Base-by-base conservation (phyloP, 805 yeast genomes). In the Yamadazyma phyllophila region DNA sequence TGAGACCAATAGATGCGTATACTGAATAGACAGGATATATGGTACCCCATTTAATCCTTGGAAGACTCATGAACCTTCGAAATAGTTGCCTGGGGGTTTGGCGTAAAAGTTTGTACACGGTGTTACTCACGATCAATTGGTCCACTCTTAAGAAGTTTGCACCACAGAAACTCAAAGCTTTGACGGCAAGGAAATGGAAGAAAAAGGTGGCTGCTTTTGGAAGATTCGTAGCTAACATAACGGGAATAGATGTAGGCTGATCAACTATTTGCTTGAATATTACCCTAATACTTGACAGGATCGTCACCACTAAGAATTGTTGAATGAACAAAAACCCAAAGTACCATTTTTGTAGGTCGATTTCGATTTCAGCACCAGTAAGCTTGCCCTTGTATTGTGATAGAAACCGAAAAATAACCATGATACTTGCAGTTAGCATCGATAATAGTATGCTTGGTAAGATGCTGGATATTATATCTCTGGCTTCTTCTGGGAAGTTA, bases 191-290 rank as follows among this genome's bases (percentile, higher is more conserved):
- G 57, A 84, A 88, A 2, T 91, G 85, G 61, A 83, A 83, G 66
- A 90, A 91, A 58, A 91, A 90, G 36, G 83, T 87, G 1, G 96
- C 84, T 17, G 96, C 86, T 57, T 85, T 86, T 0, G 97, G 96
- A 30, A 91, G 71, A 54, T 89, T 87, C 11, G 77, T 74, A 0
- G 96, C 96, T 17, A 89, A 69, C 44, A 88, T 62, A 5, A 80
- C 71, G 1, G 94, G 89, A 10, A 87, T 77, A 0, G 88, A 79
- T 0, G 82, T 79, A 1, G 96, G 96, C 52, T 78, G 83, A 48
- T 78, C 80, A 6, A 87, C 62, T 4, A 85, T 64, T 45, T 78
- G 81, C 50, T 81, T 81, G 36, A 85, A 62, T 0, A 88, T 72
- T 7, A 78, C 81, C 1, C 85, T 77, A 3, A 87, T 63, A 24